Evolutionary conservation across 345 rosid genomes (phyloP).

Genomic region (Eucalyptus erythrocorys): DNA sequence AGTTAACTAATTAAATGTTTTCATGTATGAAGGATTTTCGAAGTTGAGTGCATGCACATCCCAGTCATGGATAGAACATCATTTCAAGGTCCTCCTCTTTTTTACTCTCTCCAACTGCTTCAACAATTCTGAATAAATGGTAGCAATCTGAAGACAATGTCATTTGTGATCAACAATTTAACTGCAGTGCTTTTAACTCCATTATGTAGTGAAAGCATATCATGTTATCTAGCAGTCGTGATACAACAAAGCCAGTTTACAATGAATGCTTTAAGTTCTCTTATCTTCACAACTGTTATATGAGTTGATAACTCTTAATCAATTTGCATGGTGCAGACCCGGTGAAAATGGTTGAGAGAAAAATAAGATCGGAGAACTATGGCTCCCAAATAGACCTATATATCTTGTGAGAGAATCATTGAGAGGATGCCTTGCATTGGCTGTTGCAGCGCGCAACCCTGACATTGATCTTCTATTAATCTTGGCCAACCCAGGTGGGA

Average conservation of each 20-base stretch:
- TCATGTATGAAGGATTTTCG: conserved; percentile 38
- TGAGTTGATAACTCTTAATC: background rate
- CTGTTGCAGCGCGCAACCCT: conserved; percentile 62
- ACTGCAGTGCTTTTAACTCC: too few relatives aligned
- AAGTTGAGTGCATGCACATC: conserved; percentile 69
- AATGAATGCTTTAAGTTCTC: background rate
- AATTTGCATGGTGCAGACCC: conserved; percentile 26
- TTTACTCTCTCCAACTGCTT: background rate
- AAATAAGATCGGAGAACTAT: conserved; percentile 24
- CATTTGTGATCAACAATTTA: background rate
- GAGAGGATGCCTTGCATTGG: conserved; percentile 69
- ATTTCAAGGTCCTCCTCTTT: conserved; percentile 25
- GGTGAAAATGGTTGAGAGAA: conserved; percentile 40
- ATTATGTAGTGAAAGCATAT: too few relatives aligned
- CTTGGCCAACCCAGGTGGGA: conserved; percentile 61
- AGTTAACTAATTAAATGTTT: background rate
- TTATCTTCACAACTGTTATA: background rate
- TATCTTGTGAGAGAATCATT: conserved; percentile 74
- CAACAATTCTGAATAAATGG: background rate
- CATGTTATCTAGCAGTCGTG: background rate
- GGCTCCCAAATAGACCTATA: conserved; percentile 50
- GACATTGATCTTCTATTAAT: conserved; percentile 50
- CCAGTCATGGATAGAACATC: conserved; percentile 62
- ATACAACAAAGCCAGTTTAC: background rate
- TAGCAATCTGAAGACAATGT: background rate